These are phyloP conservation scores for Salix koriyanagi DNA, from an alignment of 345 rosid genomes.

Conservation along the genomic window DNA sequence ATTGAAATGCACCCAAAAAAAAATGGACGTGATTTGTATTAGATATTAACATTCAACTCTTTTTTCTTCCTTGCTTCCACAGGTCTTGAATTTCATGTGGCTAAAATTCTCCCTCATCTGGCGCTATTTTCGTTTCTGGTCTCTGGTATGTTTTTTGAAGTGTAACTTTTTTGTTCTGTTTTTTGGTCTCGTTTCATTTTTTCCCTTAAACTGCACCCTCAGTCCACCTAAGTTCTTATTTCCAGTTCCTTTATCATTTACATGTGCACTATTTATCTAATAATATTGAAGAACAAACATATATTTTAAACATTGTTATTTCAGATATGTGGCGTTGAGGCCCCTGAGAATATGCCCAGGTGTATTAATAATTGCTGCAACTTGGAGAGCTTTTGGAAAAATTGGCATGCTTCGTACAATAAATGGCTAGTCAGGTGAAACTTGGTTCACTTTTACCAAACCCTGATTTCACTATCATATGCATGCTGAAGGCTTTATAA, in stretches of 20 bases:
- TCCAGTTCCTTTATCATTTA: constrained; percentile 1
- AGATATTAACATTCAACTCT: not conserved
- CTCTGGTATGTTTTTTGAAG: constrained; percentile 55
- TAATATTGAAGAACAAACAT: not conserved
- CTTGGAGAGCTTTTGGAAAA: constrained; percentile 93
- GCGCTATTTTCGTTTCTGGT: constrained; percentile 96
- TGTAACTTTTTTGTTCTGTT: not conserved
- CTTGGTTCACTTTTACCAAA: constrained; percentile 10
- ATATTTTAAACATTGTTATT: not conserved
- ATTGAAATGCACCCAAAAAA: too few species aligned
- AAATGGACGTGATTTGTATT: too few species aligned
- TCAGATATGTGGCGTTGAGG: constrained; percentile 83
- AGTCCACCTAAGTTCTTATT: not conserved
- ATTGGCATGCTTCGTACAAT: constrained; percentile 96
- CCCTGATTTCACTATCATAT: not conserved
- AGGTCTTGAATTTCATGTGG: constrained; percentile 99
- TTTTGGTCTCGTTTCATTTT: not conserved
- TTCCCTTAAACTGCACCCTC: not conserved
- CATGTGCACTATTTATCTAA: constrained; percentile 4
- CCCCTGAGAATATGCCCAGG: constrained; percentile 86
- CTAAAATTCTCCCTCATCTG: constrained; percentile 84
- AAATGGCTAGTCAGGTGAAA: constrained; percentile 95
- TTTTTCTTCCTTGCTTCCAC: constrained; percentile 21
- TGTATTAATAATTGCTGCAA: constrained; percentile 87
- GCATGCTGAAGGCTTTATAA: not conserved